phyloP scores from a whole-genome alignment of 1,139 yeast species.

The Yamadazyma siamensis region DNA sequence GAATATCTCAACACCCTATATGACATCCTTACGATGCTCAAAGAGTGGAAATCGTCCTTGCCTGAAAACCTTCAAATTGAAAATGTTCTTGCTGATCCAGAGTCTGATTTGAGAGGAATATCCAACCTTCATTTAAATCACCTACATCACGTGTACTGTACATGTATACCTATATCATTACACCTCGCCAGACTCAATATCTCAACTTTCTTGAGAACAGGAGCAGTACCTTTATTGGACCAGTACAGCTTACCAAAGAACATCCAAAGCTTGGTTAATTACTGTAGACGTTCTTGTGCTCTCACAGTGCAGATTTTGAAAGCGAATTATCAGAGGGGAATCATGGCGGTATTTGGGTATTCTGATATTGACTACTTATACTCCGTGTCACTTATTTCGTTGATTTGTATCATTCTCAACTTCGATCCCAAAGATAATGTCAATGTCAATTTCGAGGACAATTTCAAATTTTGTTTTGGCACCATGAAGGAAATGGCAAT shows the following conservation, averaged over 20 bases:
- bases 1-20: slow-evolving; percentile 17
- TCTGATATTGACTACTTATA: slow-evolving; percentile 26
- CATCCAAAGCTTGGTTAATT: slow-evolving; percentile 17
- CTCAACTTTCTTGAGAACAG: slow-evolving; percentile 8
- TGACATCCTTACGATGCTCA: slow-evolving; percentile 17
- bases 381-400: slow-evolving; percentile 20
- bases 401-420: slow-evolving; percentile 20
- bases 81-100: slow-evolving; percentile 5
- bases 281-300: slow-evolving; percentile 21
- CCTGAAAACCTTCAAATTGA: slow-evolving; percentile 19
- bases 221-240: slow-evolving; percentile 4
- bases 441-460: slow-evolving; percentile 16
- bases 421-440: slow-evolving; percentile 8
- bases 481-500: slow-evolving; percentile 21
- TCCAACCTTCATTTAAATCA: slow-evolving; percentile 28
- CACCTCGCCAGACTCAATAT: slow-evolving; percentile 21
- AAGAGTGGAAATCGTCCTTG: slow-evolving; percentile 20
- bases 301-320: slow-evolving; percentile 24
- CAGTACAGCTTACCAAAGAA: slow-evolving; percentile 17
- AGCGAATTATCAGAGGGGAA: slow-evolving; percentile 17
- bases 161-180: slow-evolving; percentile 25
- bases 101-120: slow-evolving; percentile 16
- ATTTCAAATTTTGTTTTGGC: slow-evolving; percentile 18
- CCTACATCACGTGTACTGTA: slow-evolving; percentile 25
- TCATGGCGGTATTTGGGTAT: slow-evolving; percentile 23